Evolutionary conservation across 2,329 filamentous ascomycete species (phyloP), one percentile per base, ranked within the genome.

Genomic region (Epichloe glyceriae): DNA sequence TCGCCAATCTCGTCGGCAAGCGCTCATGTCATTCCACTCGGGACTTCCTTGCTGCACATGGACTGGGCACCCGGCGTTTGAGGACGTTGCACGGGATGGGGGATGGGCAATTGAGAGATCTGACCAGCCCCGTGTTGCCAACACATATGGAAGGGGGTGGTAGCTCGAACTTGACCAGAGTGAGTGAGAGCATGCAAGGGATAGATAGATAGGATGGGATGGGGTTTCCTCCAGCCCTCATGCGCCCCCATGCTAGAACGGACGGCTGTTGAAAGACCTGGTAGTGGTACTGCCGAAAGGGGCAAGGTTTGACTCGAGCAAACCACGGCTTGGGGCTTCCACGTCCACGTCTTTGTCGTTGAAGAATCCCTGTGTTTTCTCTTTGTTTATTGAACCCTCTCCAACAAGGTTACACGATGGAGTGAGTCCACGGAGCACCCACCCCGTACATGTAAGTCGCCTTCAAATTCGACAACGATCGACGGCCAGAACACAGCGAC

Each of bases 81-180:
- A 30, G 7, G 8, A 30, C 14, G 44, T 46, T 19, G n/a, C 37
- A 40, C 37, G 15, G 46, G 17, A 8, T 26, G 26, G 26, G 7
- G 26, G 26, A n/a, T 33, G 20, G 12, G 26, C 20, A 42, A 15
- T 14, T 33, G 30, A 35, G 33, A 50, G 44, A 50, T 46, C 44
- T 50, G 43, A 47, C 39, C 48, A 50, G 51, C 48, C 39, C 46
- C 33, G 20, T 51, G 30, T 30, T 44, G 45, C 52, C 52, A 26
- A 26, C 26, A 26, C 26, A 8, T 26, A 26, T 1, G 26, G 0
- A 26, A 14, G 30, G 26, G 47, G 37, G 15, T 15, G 40, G 49
- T 35, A 26, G 40, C 20, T 20, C 33, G 42, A 33, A 22, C 42
- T 37, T 37, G 40, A 19, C 20, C 17, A 47, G 17, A 38, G 33